Conservation (phyloP, 108 stramenopile species). For the Parmales sp. region DNA sequence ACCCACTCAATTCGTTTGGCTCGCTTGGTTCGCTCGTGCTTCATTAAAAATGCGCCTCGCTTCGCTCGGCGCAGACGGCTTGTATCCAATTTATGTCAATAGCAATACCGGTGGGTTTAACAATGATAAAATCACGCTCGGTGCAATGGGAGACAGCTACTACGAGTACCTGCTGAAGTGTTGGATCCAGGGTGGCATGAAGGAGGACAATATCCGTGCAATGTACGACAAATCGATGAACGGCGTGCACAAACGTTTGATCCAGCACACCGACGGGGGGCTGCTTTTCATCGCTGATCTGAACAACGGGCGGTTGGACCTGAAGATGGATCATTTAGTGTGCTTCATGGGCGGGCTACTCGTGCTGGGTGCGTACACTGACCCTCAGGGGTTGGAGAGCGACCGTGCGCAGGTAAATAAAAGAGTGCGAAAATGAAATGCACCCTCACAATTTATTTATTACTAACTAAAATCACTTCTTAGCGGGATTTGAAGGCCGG, state of each 20-base stretch:
- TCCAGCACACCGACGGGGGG: constrained; percentile 57
- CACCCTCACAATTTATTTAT: background rate
- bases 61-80: constrained; percentile 17
- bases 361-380: constrained; percentile 78
- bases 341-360: constrained; percentile 89
- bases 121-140: constrained; percentile 26
- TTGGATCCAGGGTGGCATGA: constrained; percentile 76
- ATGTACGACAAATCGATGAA: constrained; percentile 85
- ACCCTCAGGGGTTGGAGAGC: constrained; percentile 50
- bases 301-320: constrained; percentile 29
- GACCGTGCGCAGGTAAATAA: constrained; percentile 61
- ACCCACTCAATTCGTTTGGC: no score
- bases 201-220: constrained; percentile 52
- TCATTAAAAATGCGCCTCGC: no score
- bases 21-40: no score
- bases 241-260: constrained; percentile 59
- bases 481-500: constrained; percentile 51
- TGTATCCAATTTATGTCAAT: constrained; percentile 27
- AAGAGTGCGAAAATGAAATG: constrained; percentile 30
- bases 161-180: constrained; percentile 96
- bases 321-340: constrained; percentile 86
- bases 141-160: constrained; percentile 41
- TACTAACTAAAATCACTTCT: background rate
- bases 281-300: constrained; percentile 69
- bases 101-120: constrained; percentile 14